Evolutionary conservation across 257 asterid species (phyloP), one percentile per base, ranked within the genome.

Genomic region (Salvia hispanica): DNA sequence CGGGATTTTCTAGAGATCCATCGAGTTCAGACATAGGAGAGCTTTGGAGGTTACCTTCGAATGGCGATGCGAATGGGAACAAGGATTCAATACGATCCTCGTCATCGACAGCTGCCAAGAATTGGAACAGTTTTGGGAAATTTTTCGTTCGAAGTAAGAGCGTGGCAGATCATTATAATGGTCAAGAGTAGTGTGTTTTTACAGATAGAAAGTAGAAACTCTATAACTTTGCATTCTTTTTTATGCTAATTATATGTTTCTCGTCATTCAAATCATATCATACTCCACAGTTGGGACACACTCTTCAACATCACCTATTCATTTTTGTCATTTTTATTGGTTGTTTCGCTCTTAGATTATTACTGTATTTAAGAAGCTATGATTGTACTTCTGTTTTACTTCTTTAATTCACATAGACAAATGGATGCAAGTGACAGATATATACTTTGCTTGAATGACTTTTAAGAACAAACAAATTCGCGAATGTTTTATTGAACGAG

Each of bases 121-220:
- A 72, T 57, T 78, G 82, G 73, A 87, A 82, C 70, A 80, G 88
- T 60, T 87, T 85, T 59, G 88, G 81, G 13, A 80, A 79, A 52
- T 67, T 85, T 72, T 87, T 89, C 70, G 77, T 85, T 37, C 73
- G 83, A 58, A 79, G 85, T 48, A 84, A 76, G 79, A 80, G 75
- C 8, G 83, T 85, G 43, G 68, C 55, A 45, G 89, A 84, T 71
- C 69, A 74, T 58, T 83, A 75, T 69, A 80, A 64, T 65, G 64
- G 77, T 62, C 78, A 46, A 72, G 88, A 75, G 50, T 66, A 62
- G 66, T 61, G 52, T 74, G 71, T 67, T 10, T 50, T 34, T 62
- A 58, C 6, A 21, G 46, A 5, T 62, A 66, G 65, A 56, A 69
- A 16, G 28, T 16, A 46, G 69, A 61, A 53, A 54, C 58, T 60